phyloP scores from a whole-genome alignment of 768 basidiomycete genomes.

The Rhodosporidiobolus odoratus region DNA sequence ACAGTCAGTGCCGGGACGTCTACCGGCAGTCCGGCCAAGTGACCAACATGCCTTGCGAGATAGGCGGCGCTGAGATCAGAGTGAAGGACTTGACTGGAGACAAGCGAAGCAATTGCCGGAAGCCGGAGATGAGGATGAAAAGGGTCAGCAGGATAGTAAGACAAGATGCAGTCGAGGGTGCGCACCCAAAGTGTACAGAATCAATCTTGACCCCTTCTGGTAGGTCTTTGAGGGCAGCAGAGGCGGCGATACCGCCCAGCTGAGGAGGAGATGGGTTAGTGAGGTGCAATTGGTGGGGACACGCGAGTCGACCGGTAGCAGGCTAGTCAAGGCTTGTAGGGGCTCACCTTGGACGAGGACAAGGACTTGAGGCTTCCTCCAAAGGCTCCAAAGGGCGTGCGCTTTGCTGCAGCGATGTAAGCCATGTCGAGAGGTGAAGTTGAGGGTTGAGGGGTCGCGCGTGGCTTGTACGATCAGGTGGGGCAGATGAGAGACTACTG shows the following conservation, averaged over 20 bases:
- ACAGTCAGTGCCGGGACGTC: slow-evolving; percentile 48
- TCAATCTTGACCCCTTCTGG: slow-evolving; percentile 47
- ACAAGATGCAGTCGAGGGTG: background rate
- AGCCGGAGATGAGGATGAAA: background rate
- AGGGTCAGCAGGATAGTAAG: background rate
- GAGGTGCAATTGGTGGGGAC: background rate
- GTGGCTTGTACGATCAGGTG: no score
- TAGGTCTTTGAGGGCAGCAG: slow-evolving; percentile 48
- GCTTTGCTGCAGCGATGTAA: slow-evolving; percentile 42
- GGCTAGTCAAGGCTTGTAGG: background rate
- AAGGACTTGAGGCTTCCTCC: slow-evolving; percentile 44
- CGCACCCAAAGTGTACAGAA: slow-evolving; percentile 49
- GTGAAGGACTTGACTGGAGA: slow-evolving; percentile 45
- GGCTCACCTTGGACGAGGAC: slow-evolving; percentile 27
- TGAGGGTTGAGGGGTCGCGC: no score
- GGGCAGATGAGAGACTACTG: no score
- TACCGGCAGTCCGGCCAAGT: slow-evolving; percentile 45
- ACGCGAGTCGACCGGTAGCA: background rate
- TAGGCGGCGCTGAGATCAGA: slow-evolving; percentile 49
- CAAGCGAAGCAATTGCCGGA: background rate
- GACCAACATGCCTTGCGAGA: slow-evolving; percentile 49
- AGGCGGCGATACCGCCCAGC: slow-evolving; percentile 48
- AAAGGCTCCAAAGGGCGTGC: slow-evolving; percentile 49
- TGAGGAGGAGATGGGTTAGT: slow-evolving; percentile 13
- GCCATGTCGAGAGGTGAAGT: background rate